Evolutionary conservation across 345 rosid species (phyloP).

Genomic region (Populus simonii): DNA sequence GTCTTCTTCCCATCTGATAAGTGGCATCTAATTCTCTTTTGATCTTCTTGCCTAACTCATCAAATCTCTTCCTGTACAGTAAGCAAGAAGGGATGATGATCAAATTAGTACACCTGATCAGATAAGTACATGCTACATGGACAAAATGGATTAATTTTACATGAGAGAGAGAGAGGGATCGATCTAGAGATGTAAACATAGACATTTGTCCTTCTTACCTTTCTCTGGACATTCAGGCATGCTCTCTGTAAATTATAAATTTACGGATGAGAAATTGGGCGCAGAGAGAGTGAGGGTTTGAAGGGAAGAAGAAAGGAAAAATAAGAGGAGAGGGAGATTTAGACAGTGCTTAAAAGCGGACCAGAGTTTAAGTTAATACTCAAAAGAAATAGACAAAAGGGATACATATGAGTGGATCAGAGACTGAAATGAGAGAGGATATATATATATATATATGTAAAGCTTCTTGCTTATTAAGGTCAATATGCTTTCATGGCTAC

Average conservation of each 20-base stretch:
- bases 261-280: slow-evolving; percentile 14
- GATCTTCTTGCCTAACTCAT: slow-evolving; percentile 80
- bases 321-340: slow-evolving; percentile 29
- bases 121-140: no score
- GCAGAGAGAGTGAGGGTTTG: slow-evolving; percentile 23
- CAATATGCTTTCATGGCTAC: no score
- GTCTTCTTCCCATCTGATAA: slow-evolving; percentile 68
- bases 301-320: slow-evolving; percentile 20
- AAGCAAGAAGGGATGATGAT: no score
- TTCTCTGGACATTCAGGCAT: slow-evolving; percentile 98
- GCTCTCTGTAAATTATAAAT: slow-evolving; percentile 41
- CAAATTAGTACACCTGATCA: no score
- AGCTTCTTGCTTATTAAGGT: no score
- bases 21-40: slow-evolving; percentile 77
- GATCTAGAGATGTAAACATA: slow-evolving; percentile 5
- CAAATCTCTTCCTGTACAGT: slow-evolving; percentile 64
- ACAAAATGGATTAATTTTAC: background rate
- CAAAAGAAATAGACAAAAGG: slow-evolving; percentile 24
- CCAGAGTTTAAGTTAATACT: slow-evolving; percentile 6
- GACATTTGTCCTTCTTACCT: slow-evolving; percentile 48
- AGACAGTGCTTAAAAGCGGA: slow-evolving; percentile 74
- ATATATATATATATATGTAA: no score
- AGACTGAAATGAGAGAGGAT: background rate
- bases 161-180: background rate
- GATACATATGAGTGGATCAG: background rate